phyloP scores from a whole-genome alignment of 2,329 filamentous ascomycete genomes.

The Exophiala dermatitidis region DNA sequence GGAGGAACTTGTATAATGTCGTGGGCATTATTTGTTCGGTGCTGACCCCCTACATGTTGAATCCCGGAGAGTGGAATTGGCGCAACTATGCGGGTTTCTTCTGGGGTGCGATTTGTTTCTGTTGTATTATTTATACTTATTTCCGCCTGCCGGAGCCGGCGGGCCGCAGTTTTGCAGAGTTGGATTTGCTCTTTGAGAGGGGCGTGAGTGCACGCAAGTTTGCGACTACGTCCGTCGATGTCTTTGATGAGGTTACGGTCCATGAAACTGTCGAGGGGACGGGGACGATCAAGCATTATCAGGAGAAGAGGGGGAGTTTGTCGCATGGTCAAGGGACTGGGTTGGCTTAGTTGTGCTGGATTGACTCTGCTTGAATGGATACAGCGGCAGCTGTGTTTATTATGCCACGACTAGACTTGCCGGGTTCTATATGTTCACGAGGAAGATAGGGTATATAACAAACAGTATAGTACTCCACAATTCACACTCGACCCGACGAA shows the following conservation, averaged over 20 bases:
- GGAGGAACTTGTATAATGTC: conserved; percentile 72
- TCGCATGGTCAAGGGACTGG: conserved; percentile 1
- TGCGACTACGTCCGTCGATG: conserved; percentile 52
- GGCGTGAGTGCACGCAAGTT: conserved; percentile 67
- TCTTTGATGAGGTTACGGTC: conserved; percentile 39
- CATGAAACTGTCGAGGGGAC: conserved; percentile 15
- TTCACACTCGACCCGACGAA: too few species aligned
- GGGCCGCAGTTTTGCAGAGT: conserved; percentile 75
- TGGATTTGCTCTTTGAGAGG: conserved; percentile 77
- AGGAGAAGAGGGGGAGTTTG: conserved; percentile 7
- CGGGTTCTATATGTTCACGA: too few species aligned
- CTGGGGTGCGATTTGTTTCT: conserved; percentile 73
- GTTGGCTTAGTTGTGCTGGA: not conserved
- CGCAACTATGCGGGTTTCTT: conserved; percentile 82
- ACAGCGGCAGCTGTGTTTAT: too few species aligned
- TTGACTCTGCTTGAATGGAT: too few species aligned
- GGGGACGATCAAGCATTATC: conserved; percentile 8
- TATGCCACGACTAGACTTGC: too few species aligned
- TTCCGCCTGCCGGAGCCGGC: conserved; percentile 74
- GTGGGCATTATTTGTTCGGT: conserved; percentile 75
- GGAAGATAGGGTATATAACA: too few species aligned
- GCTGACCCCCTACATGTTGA: conserved; percentile 81
- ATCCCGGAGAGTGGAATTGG: conserved; percentile 82
- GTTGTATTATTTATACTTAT: conserved; percentile 73
- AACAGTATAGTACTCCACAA: too few species aligned